Evolutionary conservation across 148 eudicot genomes (phyloP), one percentile per base, ranked within the genome.

Genomic region (Talinum fruticosum): DNA sequence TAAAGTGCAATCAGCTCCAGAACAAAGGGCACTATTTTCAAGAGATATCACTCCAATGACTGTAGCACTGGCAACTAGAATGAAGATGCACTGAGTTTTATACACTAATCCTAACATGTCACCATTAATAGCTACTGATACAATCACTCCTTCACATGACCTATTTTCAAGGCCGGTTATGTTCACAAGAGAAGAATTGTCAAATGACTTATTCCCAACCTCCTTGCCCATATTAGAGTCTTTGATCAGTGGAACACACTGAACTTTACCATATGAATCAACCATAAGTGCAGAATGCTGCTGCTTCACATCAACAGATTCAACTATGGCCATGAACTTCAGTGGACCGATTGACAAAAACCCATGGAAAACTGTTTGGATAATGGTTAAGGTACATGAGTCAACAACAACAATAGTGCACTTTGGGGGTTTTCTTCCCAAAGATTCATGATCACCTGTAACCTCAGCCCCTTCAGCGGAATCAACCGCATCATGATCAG

Each of bases 341-440:
- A 88, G 82, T 26, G 92, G 92, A 69, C 97, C 99, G 83, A 91
- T 87, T 1, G 87, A 83, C 66, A 90, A 84, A 69, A 84, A 84
- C 64, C 98, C 99, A 82, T 90, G 93, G 81, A 93, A 89, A 75
- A 93, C 78, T 57, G 95, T 93, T 81, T 91, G 97, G 80, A 90
- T 88, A 34, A 93, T 85, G 66, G 90, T 81, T 80, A 96, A 88
- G 72, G 92, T 86, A 82, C 82, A 91, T 19, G 98, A 86, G 87
- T 96, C 99, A 61, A 96, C 82, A 73, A 96, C 84, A 75, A 90
- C 84, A 74, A 96, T 84, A 44, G 90, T 84, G 80, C 92, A 93
- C 86, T 86, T 90, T 49, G 88, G 79, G 57, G 84, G 84, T 78
- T 82, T 90, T 71, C 76, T 82, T 33, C 75, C 24, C 74, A 71